Conservation (phyloP, 2,329 filamentous ascomycete genomes). For the Juglanconis oblonga region DNA sequence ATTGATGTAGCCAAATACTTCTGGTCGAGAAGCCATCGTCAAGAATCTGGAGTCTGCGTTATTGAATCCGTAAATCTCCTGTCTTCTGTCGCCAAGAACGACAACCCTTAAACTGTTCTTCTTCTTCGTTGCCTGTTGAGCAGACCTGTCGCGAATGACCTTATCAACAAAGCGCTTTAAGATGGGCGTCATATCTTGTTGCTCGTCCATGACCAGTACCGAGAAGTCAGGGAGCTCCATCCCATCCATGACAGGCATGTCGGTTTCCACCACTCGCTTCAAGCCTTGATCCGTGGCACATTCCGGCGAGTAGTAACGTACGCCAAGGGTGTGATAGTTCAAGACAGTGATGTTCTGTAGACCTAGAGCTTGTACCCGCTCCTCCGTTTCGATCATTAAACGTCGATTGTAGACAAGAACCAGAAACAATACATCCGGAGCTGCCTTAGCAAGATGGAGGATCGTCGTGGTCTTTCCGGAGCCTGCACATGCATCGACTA, state of each 20-base stretch:
- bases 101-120: conserved; percentile 3
- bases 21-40: conserved; percentile 8
- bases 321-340: conserved; percentile 14
- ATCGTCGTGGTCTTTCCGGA: conserved; percentile 17
- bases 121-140: background rate
- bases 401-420: conserved; percentile 16
- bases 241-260: conserved; percentile 7
- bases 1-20: conserved; percentile 17
- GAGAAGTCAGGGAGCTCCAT: conserved; percentile 10
- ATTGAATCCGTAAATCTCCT: conserved; percentile 17
- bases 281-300: conserved; percentile 15
- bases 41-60: conserved; percentile 17
- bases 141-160: conserved; percentile 13
- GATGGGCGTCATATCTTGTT: conserved; percentile 17
- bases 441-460: conserved; percentile 10
- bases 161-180: conserved; percentile 17
- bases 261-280: conserved; percentile 14
- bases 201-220: conserved; percentile 17
- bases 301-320: conserved; percentile 11
- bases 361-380: conserved; percentile 7
- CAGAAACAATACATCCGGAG: conserved; percentile 2
- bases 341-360: conserved; percentile 11
- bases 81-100: conserved; percentile 13
- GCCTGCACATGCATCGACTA: conserved; percentile 14
- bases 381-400: conserved; percentile 13